These are phyloP conservation scores for Aurifilum marmelostoma DNA, from an alignment of 2,329 filamentous ascomycete species.

Conservation along the genomic window DNA sequence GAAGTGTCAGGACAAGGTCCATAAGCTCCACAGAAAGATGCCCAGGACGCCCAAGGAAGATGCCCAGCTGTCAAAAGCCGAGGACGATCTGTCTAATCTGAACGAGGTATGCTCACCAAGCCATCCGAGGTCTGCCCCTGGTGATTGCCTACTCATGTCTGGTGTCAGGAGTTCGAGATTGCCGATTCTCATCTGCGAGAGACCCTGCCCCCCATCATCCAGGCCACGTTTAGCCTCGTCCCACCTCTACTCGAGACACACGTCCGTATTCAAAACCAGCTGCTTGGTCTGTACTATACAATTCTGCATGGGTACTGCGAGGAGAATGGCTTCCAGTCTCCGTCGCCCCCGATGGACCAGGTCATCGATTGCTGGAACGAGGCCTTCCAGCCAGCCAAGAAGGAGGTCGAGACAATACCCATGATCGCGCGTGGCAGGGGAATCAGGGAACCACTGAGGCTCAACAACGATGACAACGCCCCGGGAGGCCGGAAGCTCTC, in stretches of 20 bases:
- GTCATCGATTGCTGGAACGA: conserved; percentile 69
- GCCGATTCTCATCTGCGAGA: conserved; percentile 75
- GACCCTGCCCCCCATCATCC: conserved; percentile 73
- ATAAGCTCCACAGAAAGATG: conserved; percentile 70
- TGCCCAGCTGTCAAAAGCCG: conserved; percentile 68
- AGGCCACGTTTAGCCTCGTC: conserved; percentile 72
- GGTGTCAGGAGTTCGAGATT: conserved; percentile 66
- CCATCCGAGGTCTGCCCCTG: neutral
- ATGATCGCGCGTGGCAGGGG: conserved; percentile 70
- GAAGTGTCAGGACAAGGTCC: conserved; percentile 71
- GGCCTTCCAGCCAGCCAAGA: conserved; percentile 64
- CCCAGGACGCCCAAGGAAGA: conserved; percentile 76
- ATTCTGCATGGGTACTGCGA: conserved; percentile 73
- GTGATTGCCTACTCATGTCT: conserved; percentile 24
- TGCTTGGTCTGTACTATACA: conserved; percentile 80
- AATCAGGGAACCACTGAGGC: conserved; percentile 52
- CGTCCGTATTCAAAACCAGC: conserved; percentile 75
- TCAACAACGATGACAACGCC: conserved; percentile 38
- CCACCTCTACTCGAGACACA: conserved; percentile 71
- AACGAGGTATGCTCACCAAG: conserved; percentile 54
- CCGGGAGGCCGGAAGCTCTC: conserved; percentile 31
- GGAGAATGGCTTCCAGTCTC: conserved; percentile 69
- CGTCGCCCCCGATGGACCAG: conserved; percentile 72
- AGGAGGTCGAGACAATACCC: conserved; percentile 67
- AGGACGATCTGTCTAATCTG: conserved; percentile 68